A percentile compares a stretch with the other conserved stretches of the same genome.
phyloP scores from a whole-genome alignment of 2,329 filamentous ascomycete genomes.

The Aspergillus brasiliensis region DNA sequence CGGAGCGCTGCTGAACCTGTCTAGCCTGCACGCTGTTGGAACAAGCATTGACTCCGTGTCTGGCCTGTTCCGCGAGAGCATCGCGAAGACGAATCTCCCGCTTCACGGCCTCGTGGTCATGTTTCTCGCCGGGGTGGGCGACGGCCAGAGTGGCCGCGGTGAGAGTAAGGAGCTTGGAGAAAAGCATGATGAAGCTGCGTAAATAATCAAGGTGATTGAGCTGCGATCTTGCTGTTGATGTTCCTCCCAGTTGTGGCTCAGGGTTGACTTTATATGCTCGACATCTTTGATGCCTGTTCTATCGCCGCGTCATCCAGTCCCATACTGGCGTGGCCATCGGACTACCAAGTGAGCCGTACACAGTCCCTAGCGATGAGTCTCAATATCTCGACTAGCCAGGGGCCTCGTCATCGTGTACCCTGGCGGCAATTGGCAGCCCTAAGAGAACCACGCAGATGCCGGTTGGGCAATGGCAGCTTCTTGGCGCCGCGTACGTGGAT shows the following conservation, averaged over 20 bases:
- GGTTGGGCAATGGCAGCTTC: slow-evolving; percentile 2
- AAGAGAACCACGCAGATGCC: neutral
- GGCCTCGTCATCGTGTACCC: neutral
- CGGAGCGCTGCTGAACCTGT: slow-evolving; percentile 28
- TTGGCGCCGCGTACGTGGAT: slow-evolving; percentile 20
- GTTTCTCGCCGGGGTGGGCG: slow-evolving; percentile 36
- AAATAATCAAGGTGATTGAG: neutral
- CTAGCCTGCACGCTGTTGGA: slow-evolving; percentile 25
- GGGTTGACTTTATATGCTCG: neutral
- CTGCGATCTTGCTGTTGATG: neutral
- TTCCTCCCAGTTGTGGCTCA: neutral
- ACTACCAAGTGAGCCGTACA: neutral
- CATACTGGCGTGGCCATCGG: neutral
- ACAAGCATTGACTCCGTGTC: slow-evolving; percentile 28
- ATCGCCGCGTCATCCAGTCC: slow-evolving; percentile 11
- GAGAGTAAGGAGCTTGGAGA: slow-evolving; percentile 34
- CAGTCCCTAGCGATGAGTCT: neutral
- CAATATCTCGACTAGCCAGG: neutral
- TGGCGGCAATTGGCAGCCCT: neutral
- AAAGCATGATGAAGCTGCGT: slow-evolving; percentile 21
- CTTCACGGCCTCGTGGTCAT: slow-evolving; percentile 31
- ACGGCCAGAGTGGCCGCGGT: slow-evolving; percentile 32
- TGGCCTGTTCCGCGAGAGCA: slow-evolving; percentile 26
- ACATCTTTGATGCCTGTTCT: neutral
- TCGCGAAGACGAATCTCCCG: slow-evolving; percentile 33